Base-by-base conservation (phyloP, 73 alveolate genomes). In the Paramecium caudatum region DNA sequence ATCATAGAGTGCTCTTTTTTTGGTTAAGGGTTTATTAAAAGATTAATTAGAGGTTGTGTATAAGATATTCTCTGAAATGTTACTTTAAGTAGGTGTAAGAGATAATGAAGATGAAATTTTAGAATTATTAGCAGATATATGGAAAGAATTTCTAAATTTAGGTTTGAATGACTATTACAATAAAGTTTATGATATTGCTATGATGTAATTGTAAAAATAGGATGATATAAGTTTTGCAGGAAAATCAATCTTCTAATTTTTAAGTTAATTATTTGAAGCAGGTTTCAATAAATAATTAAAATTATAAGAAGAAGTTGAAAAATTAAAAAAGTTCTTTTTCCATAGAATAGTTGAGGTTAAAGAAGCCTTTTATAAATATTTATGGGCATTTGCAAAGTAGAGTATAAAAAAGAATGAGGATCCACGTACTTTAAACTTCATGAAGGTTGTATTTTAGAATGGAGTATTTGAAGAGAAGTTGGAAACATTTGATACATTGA, bases 1-100 rank as follows among this genome's bases (percentile, higher is more conserved):
- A 16, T 74, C 88, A 34, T 74, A 74, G 19, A 74, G 88, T 74
- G 88, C 88, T 37, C 43, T 74, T 39, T 74, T 74, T 13, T 74
- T 74, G 43, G 47, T 74, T 1, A 36, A 74, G 16, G 88, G 88
- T 0, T 74, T 74, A 39, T 74, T 74, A 32, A 39, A 43, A 16
- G 63, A 70, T 25, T 33, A 39, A 17, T 70, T 39, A n/a, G 19
- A 74, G 19, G 43, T 74, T 12, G 32, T 74, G 7, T 74, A 41
- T 41, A 37, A 74, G 17, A 45, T 39, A 21, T 74, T 74, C 10
- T 19, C 55, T 21, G 62, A 74, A 74, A 19, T 74, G 39, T 25
- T 74, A 10, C 19, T 74, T 8, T n/a, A 74, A 0, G 65, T 74
- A 4, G 87, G 87, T 7, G 17, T 21, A 6, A 74, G 47, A 41